Evolutionary conservation across 2,329 filamentous ascomycete species (phyloP).

Genomic region (Neonectria neomacrospora): DNA sequence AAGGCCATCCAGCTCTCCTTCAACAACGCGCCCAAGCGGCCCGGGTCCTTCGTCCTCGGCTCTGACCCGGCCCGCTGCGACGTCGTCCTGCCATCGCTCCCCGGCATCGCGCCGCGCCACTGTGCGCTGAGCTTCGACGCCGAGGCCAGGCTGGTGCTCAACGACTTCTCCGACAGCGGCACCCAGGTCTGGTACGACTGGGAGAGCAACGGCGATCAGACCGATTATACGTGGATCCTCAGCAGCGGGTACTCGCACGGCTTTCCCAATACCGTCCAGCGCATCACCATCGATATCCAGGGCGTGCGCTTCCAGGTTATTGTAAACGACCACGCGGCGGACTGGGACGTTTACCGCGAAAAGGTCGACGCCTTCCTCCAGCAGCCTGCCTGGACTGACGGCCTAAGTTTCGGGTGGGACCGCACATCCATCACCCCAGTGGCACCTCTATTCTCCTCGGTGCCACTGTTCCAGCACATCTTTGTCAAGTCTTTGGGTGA

Average conservation of each 20-base stretch:
- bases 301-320: conserved; percentile 53
- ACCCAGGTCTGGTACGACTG: conserved; percentile 58
- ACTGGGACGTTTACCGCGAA: conserved; percentile 48
- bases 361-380: conserved; percentile 50
- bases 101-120: conserved; percentile 51
- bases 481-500: conserved; percentile 51
- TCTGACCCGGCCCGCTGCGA: conserved; percentile 52
- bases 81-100: conserved; percentile 50
- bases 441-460: conserved; percentile 43
- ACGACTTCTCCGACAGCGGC: conserved; percentile 52
- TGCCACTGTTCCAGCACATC: conserved; percentile 49
- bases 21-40: conserved; percentile 47
- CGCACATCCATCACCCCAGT: conserved; percentile 41
- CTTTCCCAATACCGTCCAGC: conserved; percentile 49
- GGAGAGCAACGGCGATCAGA: conserved; percentile 52
- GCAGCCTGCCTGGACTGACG: conserved; percentile 44
- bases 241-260: conserved; percentile 47
- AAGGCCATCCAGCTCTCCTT: conserved; percentile 53
- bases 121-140: conserved; percentile 54
- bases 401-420: conserved; percentile 45
- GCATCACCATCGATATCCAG: conserved; percentile 54
- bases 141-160: conserved; percentile 51
- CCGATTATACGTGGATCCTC: conserved; percentile 52
- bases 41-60: conserved; percentile 53
- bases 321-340: conserved; percentile 50